Base-by-base conservation (phyloP, 1,284 basidiomycete genomes). In the Rugiboletus extremiorientalis region DNA sequence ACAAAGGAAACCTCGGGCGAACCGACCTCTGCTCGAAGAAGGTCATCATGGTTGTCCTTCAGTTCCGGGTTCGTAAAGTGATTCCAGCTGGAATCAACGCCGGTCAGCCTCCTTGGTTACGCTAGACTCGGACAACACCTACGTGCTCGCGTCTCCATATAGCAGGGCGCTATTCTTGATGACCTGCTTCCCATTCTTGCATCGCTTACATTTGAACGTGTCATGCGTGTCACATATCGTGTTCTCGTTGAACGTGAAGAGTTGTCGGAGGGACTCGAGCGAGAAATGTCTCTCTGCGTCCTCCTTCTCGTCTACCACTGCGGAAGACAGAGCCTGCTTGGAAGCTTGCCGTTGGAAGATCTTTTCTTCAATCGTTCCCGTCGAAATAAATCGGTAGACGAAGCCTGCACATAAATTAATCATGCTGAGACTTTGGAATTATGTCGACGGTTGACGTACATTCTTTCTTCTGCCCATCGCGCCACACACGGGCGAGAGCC, bases 391-490 rank as follows among this genome's bases (percentile, higher is more conserved):
- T 23, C 96, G 93, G 70, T 99, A 99, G 5, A 98, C 96, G 65
- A 98, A 99, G 72, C 93, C 91, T 94, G 56, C 6, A 6, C 6
- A 46, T 12, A 36, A 22, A 28, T 69, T 30, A 62, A n/a, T 31
- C 33, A 47, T 28, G 3, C 15, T 9, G 31, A 40, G 33, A 27
- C 16, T 12, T n/a, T 22, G 16, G 1, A 44, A 47, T n/a, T 12
- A 37, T 14, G 10, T 33, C 3, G 40, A 50, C 16, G 9, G 15
- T 43, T 38, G 12, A 68, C 88, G 55, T 67, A 93, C 95, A 98
- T 76, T 96, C 94, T 85, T 99, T 99, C 85, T 98, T 99, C 74
- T 99, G 96, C 0, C 96, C 96, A 69, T 99, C 96, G 79, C 97
- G 91, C 96, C 96, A 99, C 4, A 99, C 96, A 74, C 96, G 93